Evolutionary conservation across 1,284 basidiomycete species (phyloP).

Genomic region (Melanopsichium pennsylvanicum): DNA sequence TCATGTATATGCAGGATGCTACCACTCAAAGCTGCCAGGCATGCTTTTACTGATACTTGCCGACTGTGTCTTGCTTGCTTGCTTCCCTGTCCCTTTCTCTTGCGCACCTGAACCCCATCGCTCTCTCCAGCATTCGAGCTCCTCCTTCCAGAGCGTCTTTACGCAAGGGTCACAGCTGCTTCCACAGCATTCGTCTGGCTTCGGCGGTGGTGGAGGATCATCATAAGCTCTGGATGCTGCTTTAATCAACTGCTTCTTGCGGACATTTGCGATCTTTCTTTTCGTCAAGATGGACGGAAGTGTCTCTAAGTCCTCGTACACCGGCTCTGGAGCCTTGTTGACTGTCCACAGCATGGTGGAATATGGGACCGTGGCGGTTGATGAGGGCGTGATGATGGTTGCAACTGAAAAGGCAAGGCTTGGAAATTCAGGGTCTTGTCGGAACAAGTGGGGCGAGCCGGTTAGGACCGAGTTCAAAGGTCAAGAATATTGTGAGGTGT

Average conservation of each 20-base stretch:
- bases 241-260: conserved; percentile 50
- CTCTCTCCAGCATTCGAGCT: conserved; percentile 43
- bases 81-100: background rate
- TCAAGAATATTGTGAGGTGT: too few species aligned
- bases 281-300: conserved; percentile 36
- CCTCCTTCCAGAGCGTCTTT: conserved; percentile 53
- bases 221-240: conserved; percentile 39
- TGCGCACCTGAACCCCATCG: conserved; percentile 39
- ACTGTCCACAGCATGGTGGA: conserved; percentile 24
- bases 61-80: too few species aligned
- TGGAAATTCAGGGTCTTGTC: background rate
- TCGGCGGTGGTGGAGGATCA: conserved; percentile 49
- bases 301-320: conserved; percentile 24
- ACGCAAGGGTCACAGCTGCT: conserved; percentile 53
- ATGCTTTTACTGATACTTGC: too few species aligned
- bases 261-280: conserved; percentile 41
- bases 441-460: too few species aligned
- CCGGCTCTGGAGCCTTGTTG: conserved; percentile 27
- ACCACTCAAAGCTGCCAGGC: conserved; percentile 44
- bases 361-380: background rate
- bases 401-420: too few species aligned
- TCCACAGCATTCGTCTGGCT: conserved; percentile 52
- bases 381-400: too few species aligned
- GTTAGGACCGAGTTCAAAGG: too few species aligned
- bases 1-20: background rate